Evolutionary conservation across 192 early-diverging fungal genomes (phyloP), one percentile per base, ranked within the genome.

Genomic region (Coemansia sp.): DNA sequence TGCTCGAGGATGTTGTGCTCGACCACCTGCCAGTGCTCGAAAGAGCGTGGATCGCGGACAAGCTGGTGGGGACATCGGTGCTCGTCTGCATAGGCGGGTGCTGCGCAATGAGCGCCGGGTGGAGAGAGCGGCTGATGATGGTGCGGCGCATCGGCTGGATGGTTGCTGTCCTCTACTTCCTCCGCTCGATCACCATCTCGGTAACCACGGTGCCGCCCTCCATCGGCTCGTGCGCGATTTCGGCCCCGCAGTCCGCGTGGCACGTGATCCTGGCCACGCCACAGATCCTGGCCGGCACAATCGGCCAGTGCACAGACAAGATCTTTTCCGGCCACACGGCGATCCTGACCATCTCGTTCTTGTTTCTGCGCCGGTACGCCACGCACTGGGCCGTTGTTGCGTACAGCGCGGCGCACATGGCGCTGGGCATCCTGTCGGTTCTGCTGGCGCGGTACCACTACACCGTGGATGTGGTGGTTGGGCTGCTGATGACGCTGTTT

Each of bases 291-390:
- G 82, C 84, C 8, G 85, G 85, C 2, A 62, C 72, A 8, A 74
- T 75, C 10, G 76, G 84, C 38, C 83, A 85, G 46, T 89, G 88
- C 72, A 85, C 87, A 5, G 85, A 89, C 76, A 87, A 87, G 69
- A 85, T 89, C n/a, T 89, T 85, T 41, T 88, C 87, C 4, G 88
- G 88, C 9, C 88, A 89, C 71, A 88, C 88, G 1, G 77, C 83
- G 4, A 76, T 89, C 33, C 78, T 89, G 66, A 63, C 78, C 14
- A 77, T 83, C 2, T 75, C 84, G n/a, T 77, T 82, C 6, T 63
- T 89, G 53, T 76, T 87, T 18, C 87, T 87, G 88, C 73, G 80
- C 14, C 62, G 79, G 18, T 85, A 89, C 41, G 78, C 88, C 20
- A 75, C 83, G 9, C 71, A 87, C 57, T 71, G 75, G 67, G 62